These are phyloP conservation scores for Gyrodon lividus DNA, from an alignment of 768 basidiomycete species.

Conservation along the genomic window DNA sequence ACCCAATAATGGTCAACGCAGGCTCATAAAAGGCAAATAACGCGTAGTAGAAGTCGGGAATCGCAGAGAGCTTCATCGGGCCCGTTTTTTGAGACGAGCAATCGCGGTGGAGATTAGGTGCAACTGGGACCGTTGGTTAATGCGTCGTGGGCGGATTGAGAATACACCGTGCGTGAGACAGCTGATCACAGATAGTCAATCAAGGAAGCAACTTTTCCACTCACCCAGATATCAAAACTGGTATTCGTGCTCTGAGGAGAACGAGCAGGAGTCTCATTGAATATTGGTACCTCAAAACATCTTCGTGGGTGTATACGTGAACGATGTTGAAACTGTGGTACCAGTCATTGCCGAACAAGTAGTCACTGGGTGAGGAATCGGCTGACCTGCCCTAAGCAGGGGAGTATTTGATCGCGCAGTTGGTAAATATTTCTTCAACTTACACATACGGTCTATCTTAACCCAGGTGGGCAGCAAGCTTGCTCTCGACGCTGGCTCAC, in stretches of 20 bases:
- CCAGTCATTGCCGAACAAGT: neutral
- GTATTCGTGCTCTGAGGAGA: neutral
- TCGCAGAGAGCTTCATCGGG: slow-evolving; percentile 53
- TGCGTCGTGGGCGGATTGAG: neutral
- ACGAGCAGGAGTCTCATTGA: neutral
- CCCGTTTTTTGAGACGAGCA: neutral
- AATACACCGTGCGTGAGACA: neutral
- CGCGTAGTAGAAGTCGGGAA: slow-evolving; percentile 72
- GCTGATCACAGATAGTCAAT: neutral
- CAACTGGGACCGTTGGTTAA: neutral
- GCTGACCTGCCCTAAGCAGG: slow-evolving; percentile 29
- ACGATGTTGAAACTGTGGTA: neutral
- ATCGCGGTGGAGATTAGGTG: neutral
- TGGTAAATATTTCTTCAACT: slow-evolving; percentile 35
- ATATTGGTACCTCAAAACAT: neutral
- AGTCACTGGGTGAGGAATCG: neutral
- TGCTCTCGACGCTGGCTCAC: slow-evolving; percentile 45
- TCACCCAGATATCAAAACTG: neutral
- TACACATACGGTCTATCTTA: slow-evolving; percentile 57
- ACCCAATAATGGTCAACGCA: slow-evolving; percentile 58
- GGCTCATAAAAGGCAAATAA: slow-evolving; percentile 78
- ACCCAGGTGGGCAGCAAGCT: slow-evolving; percentile 63
- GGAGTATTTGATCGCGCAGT: neutral
- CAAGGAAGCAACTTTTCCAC: neutral
- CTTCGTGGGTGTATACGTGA: neutral